Evolutionary conservation across 371 early-diverging fungal genomes (phyloP), one percentile per base, ranked within the genome.

Genomic region (Mortierella sp.): DNA sequence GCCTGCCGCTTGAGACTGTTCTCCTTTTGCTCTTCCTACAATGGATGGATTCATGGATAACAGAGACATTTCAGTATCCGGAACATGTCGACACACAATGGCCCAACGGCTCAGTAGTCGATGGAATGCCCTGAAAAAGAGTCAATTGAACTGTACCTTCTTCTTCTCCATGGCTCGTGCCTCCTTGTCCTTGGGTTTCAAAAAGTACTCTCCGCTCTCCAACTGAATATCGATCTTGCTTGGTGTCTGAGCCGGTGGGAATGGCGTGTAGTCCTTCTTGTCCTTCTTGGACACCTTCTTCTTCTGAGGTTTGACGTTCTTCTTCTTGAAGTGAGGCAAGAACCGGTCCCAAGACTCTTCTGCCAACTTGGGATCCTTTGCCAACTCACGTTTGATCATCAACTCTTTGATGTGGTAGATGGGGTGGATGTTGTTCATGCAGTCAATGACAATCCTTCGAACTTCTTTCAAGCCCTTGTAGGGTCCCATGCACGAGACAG

Each of bases 321-420:
- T 90, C 88, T 98, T 98, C 79, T 96, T 96, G 88, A 98, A 97
- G 63, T 97, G 87, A 9, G 99, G 99, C 52, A 99, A 83, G 84
- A 98, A 99, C 52, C 99, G 87, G 60, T 98, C 98, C 99, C 99
- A 99, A 21, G 92, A 92, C 80, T 99, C 99, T 40, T 91, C 87
- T 43, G 95, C 95, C 62, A 98, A 85, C 58, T 93, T 95, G 1
- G 94, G 94, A 82, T 99, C 99, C 78, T 97, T 97, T 31, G 95
- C 95, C 31, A 99, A 83, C 78, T 99, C 99, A 54, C 97, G 91
- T 71, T 97, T 96, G 78, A 99, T 97, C 98, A 99, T 99, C 40
- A 99, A 81, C 83, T 96, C 96, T 92, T 99, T 99, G 81, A 99
- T 98, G 79, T 99, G 96, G 82, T 99, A 99, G 66, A 99, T 96